Conservation (phyloP, 163 green algal genomes). For the Scenedesmus sp. region DNA sequence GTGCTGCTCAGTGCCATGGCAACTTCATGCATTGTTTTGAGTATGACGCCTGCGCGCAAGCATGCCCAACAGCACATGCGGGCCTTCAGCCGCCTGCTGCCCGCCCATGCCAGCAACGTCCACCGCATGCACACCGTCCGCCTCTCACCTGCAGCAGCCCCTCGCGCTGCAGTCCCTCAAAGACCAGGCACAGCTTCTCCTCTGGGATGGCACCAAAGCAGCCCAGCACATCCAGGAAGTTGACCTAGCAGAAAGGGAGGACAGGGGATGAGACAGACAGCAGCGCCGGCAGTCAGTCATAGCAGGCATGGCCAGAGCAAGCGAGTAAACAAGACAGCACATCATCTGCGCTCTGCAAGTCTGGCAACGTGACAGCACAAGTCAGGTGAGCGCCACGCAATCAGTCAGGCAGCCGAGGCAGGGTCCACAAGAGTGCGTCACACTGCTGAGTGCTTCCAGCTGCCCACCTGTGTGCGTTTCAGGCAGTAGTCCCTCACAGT, state of each 20-base stretch:
- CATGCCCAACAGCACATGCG: too few relatives aligned
- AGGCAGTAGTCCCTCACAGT: constrained; percentile 31
- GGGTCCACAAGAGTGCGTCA: neutral
- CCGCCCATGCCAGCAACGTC: neutral
- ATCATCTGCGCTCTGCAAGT: neutral
- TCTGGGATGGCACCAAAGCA: neutral
- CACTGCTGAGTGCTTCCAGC: neutral
- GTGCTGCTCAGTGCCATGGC: too few relatives aligned
- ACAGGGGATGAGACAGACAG: neutral
- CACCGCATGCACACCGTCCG: neutral
- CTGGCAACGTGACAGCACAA: too few relatives aligned
- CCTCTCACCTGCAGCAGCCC: constrained; percentile 36
- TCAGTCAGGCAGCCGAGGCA: neutral
- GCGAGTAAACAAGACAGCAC: too few relatives aligned
- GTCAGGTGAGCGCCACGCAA: neutral
- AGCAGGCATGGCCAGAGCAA: neutral
- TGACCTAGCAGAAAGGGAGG: neutral
- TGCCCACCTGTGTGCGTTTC: neutral
- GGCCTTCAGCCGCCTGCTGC: too few relatives aligned
- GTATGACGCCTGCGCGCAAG: too few relatives aligned
- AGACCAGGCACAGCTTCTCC: constrained; percentile 15
- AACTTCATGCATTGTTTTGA: too few relatives aligned
- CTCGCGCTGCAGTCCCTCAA: constrained; percentile 39
- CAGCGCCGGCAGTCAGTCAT: too few relatives aligned
- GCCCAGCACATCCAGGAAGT: constrained; percentile 30